Percentiles rank a stretch among this genome's conserved stretches.
phyloP scores from a whole-genome alignment of 1,284 basidiomycete species.

The Microbotryum saponariae region DNA sequence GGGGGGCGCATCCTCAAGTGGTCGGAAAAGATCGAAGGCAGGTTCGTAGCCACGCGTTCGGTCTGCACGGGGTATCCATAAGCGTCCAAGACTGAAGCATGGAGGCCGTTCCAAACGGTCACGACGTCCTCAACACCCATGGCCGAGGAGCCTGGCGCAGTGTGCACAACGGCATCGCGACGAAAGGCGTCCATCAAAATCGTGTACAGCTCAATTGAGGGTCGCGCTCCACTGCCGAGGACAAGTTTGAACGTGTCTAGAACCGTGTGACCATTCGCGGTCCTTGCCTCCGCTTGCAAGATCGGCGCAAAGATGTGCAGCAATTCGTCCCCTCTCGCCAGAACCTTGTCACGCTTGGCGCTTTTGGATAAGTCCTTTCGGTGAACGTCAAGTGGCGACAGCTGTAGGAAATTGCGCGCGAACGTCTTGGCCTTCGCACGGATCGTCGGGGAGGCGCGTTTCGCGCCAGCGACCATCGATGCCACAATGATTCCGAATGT shows the following conservation, averaged over 20 bases:
- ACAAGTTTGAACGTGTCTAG: constrained; percentile 53
- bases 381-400: neutral
- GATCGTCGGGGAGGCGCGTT: constrained; percentile 30
- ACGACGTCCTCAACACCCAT: constrained; percentile 18
- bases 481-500: constrained; percentile 66
- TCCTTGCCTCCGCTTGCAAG: constrained; percentile 52
- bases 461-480: constrained; percentile 46
- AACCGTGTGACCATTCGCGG: constrained; percentile 50
- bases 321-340: constrained; percentile 30
- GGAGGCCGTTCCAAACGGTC: constrained; percentile 23
- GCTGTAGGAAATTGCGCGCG: constrained; percentile 11
- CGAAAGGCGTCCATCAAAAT: constrained; percentile 65
- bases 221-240: constrained; percentile 47
- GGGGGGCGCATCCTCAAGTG: neutral
- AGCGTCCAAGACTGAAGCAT: constrained; percentile 22
- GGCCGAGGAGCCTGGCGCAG: neutral
- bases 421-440: constrained; percentile 31
- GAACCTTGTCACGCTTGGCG: constrained; percentile 34
- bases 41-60: neutral
- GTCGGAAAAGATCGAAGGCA: too few species aligned
- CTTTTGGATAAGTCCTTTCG: too few species aligned
- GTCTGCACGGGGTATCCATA: neutral
- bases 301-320: constrained; percentile 55
- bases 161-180: neutral
- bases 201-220: constrained; percentile 57